phyloP scores from a whole-genome alignment of 2,329 filamentous ascomycete species.

The Fusarium buxicola region DNA sequence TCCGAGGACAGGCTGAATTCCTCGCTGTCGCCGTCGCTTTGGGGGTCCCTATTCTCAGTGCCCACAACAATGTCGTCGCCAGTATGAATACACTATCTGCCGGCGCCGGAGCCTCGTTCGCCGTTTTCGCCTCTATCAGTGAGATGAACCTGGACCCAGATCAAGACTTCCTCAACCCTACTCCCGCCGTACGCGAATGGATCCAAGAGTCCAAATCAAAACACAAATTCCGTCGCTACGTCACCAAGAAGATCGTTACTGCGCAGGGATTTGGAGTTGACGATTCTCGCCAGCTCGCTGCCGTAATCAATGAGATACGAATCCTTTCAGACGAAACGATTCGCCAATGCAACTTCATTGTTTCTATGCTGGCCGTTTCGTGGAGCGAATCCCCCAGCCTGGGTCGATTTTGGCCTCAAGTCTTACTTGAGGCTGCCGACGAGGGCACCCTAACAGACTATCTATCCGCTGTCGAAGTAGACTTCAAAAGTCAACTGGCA shows the following conservation, averaged over 20 bases:
- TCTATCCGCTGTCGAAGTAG: not conserved
- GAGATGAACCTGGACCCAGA: not conserved
- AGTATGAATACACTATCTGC: not conserved
- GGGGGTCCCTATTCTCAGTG: slow-evolving; percentile 1
- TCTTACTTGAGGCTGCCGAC: slow-evolving; percentile 1
- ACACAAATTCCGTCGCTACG: not conserved
- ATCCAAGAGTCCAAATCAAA: not conserved
- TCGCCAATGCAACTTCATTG: not conserved
- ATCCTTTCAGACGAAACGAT: not conserved
- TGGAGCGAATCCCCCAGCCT: slow-evolving; percentile 3
- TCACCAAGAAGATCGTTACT: slow-evolving; percentile 2
- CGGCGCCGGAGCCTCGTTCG: not conserved
- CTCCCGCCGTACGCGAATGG: not conserved
- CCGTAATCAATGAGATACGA: slow-evolving; percentile 3
- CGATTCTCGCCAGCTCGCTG: not conserved
- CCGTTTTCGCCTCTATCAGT: not conserved
- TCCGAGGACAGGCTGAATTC: slow-evolving; percentile 7
- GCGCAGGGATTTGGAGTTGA: not conserved
- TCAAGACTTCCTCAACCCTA: not conserved
- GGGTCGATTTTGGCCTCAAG: slow-evolving; percentile 4
- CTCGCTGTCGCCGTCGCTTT: slow-evolving; percentile 1
- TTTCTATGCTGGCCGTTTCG: slow-evolving; percentile 1
- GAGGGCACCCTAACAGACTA: not conserved
- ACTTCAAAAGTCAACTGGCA: not conserved
- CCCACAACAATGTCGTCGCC: slow-evolving; percentile 5